Base-by-base conservation (phyloP, 306 rosid species). In the Vicia sativa region DNA sequence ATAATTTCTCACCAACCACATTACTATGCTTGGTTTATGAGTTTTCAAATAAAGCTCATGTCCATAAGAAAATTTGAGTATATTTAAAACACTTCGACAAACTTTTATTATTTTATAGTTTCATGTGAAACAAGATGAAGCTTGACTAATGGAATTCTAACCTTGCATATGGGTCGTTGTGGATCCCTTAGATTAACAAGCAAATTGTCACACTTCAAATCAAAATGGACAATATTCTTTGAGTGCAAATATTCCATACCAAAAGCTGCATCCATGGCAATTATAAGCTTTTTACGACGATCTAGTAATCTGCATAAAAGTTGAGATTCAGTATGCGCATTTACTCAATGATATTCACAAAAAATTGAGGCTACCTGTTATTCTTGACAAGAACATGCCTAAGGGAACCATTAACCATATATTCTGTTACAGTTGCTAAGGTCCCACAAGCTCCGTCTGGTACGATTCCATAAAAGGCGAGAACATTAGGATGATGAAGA, bases 231-330 rank as follows among this genome's bases (percentile, higher is more conserved):
- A 63, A 93, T 90, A 70, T 82, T 90, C 78, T 93, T 93, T 71
- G 89, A 77, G 73, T 93, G 97, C 87, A 93, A 80, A 83, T 93
- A 93, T 72, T 93, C 97, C 98, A 93, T 93, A 53, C 98, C 98
- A 26, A 90, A 90, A 67, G 98, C 96, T 3, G 98, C 89, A 83
- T 90, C 97, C 97, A 88, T 93, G 75, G 95, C 92, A 53, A 93
- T 85, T 54, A 84, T 75, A 56, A 93, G 89, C 95, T 81, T 85
- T 81, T 82, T 90, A 71, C 87, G 88, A 45, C 83, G 86, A 73
- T 93, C 97, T 67, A 90, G 88, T 75, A 87, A 84, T 79, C 99
- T 95, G 95, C 73, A 70, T 9, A 48, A 75, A 65, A 77, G 72
- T 76, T 45, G 21, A 70, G 16, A 38, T 55, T 77, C 28, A 62